phyloP scores from a whole-genome alignment of 2,329 filamentous ascomycete species.

The Diaporthe citriasiana region DNA sequence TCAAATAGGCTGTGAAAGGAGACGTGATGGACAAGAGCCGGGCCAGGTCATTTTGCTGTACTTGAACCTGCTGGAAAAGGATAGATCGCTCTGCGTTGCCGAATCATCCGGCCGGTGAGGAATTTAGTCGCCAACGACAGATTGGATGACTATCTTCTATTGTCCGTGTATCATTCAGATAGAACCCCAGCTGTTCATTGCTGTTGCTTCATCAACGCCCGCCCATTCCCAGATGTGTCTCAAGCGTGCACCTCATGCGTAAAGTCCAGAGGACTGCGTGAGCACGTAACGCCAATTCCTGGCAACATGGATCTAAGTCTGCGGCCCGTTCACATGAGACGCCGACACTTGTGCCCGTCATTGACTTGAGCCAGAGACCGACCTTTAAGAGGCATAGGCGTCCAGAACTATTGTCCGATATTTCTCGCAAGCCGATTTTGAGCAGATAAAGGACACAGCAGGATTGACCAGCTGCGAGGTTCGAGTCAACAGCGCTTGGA shows the following conservation, averaged over 20 bases:
- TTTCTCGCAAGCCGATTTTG: not conserved
- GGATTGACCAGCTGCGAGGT: not conserved
- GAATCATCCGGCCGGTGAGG: constrained; percentile 15
- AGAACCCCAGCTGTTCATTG: not conserved
- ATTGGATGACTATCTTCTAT: not conserved
- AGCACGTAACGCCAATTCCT: not conserved
- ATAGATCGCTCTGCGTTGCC: not conserved
- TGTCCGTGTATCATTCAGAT: not conserved
- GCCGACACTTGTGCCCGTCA: not conserved
- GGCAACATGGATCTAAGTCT: not conserved
- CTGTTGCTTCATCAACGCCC: not conserved
- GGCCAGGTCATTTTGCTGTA: not conserved
- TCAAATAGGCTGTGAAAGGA: not conserved
- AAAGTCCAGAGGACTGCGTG: not conserved
- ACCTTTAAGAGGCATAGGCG: not conserved
- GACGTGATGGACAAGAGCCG: constrained; percentile 19
- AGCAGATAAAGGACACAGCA: not conserved
- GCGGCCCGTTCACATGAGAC: not conserved
- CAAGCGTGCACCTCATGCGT: too few species aligned
- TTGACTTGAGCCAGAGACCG: not conserved
- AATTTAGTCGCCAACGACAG: not conserved
- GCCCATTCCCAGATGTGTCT: not conserved
- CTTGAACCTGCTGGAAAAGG: not conserved
- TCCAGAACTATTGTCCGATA: not conserved
- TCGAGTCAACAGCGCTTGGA: constrained; percentile 22